Base-by-base conservation (phyloP, 495 filamentous ascomycete species). In the Parathielavia hyrcaniae region DNA sequence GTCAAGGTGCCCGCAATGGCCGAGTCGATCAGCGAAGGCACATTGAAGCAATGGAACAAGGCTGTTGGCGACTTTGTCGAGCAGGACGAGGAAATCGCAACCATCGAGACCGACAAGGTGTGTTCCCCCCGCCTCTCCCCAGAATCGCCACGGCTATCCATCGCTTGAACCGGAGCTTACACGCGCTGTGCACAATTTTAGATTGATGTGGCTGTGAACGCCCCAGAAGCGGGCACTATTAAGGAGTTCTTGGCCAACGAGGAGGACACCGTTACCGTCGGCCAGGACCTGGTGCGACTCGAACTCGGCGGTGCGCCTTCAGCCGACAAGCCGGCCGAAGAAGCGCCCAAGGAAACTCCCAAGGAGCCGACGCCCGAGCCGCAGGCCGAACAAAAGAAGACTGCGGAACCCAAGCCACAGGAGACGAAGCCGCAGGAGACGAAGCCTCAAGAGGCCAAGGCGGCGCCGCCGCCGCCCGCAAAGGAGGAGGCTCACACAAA, bases 31-130 rank as follows among this genome's bases (percentile, higher is more conserved):
- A 95, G 89, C 41, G 93, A 99, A 73, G 93, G 93, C 53, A 97
- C 95, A 19, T 72, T 99, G 68, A 97, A 96, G 76, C 90, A 96
- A 66, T 99, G 88, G 77, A 86, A 83, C 58, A 97, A 97, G 81
- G 83, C 95, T 75, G 78, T 96, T 69, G 93, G 93, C 55, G 95
- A 99, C 75, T 93, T 82, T 64, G 91, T 99, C 16, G 89, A 93
- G 76, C 85, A 86, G 67, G 95, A 97, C 67, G 95, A 99, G 73
- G 95, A 97, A 71, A 93, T 99, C 68, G 95, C 93, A 32, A 96
- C 95, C 36, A 99, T 99, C 69, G 93, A 99, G 74, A 99, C 93
- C n/a, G 95, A 99, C 80, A 99, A 99, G 88, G 91, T 91, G 79
- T 60, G 72, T 58, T 13, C 32, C 30, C 36, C 10, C 26, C 11